phyloP scores from a whole-genome alignment of 1,284 basidiomycete genomes.

The Grifola frondosa region DNA sequence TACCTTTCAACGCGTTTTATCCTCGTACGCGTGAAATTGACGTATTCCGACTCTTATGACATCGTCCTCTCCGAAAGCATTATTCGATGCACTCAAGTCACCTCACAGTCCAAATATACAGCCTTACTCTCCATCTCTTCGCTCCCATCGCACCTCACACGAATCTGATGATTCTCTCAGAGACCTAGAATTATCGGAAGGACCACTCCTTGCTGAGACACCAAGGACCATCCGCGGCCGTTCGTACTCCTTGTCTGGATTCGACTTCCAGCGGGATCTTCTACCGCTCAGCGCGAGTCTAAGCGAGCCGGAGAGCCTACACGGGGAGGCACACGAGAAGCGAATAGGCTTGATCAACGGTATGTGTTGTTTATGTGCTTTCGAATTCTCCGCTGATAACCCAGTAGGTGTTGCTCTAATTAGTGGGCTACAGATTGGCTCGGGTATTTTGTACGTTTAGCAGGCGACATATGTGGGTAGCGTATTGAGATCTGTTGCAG shows the following conservation, averaged over 20 bases:
- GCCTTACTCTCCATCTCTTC: constrained; percentile 39
- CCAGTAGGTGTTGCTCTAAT: constrained; percentile 77
- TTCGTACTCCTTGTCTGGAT: constrained; percentile 73
- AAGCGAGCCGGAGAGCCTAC: constrained; percentile 56
- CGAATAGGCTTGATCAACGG: constrained; percentile 78
- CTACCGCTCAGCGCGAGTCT: constrained; percentile 76
- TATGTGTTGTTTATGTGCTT: constrained; percentile 32
- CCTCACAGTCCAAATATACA: constrained; percentile 31
- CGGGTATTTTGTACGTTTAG: constrained; percentile 89
- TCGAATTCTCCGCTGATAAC: neutral
- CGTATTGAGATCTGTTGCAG: too few species aligned
- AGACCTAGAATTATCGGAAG: constrained; percentile 73
- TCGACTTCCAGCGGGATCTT: constrained; percentile 76
- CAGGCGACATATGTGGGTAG: too few species aligned
- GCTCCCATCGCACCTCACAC: constrained; percentile 49
- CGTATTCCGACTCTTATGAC: constrained; percentile 27
- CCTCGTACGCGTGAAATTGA: too few species aligned
- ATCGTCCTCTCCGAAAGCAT: constrained; percentile 36
- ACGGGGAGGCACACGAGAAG: constrained; percentile 57
- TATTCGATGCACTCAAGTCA: constrained; percentile 29
- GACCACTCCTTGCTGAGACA: constrained; percentile 42
- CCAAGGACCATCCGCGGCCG: constrained; percentile 40
- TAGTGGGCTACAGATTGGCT: constrained; percentile 86
- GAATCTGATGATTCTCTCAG: constrained; percentile 76
- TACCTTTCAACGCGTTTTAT: too few species aligned